Evolutionary conservation across 345 rosid species (phyloP).

Genomic region (Hibiscus trionum): DNA sequence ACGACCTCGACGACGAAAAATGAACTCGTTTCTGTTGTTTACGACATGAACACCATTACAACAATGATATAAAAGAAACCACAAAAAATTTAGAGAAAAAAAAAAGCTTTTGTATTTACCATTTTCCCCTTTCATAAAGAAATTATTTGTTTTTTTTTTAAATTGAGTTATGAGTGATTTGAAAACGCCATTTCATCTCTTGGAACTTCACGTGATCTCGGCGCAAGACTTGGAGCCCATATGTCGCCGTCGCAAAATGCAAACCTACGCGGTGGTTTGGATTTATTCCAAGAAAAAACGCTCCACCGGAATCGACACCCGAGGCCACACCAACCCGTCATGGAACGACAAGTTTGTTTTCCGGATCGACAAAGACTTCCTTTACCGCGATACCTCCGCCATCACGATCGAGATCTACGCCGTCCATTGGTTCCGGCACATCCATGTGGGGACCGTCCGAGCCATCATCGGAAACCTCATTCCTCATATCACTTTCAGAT

Average conservation of each 20-base stretch:
- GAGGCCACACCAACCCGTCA: conserved; percentile 58
- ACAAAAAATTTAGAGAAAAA: too few relatives aligned
- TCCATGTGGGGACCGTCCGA: conserved; percentile 69
- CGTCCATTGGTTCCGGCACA: conserved; percentile 69
- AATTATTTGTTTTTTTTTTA: not conserved
- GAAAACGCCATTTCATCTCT: conserved; percentile 45
- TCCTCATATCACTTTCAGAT: conserved; percentile 21
- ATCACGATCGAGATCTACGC: conserved; percentile 74
- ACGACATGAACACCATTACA: not conserved
- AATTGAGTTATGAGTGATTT: not conserved
- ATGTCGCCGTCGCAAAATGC: conserved; percentile 71
- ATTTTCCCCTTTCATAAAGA: too few relatives aligned
- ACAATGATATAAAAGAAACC: not conserved
- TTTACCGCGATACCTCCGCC: conserved; percentile 67
- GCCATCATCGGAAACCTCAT: conserved; percentile 60
- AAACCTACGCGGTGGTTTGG: conserved; percentile 83
- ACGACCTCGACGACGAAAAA: not conserved
- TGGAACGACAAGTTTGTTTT: conserved; percentile 96
- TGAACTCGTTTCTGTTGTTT: not conserved
- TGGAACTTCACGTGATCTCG: conserved; percentile 75
- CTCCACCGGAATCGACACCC: conserved; percentile 60
- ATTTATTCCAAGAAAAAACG: conserved; percentile 70
- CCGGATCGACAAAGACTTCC: conserved; percentile 72
- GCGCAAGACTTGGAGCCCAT: conserved; percentile 62
- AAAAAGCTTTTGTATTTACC: not conserved